Conservation (phyloP, 768 basidiomycete species). For the Lyophyllum atratum region DNA sequence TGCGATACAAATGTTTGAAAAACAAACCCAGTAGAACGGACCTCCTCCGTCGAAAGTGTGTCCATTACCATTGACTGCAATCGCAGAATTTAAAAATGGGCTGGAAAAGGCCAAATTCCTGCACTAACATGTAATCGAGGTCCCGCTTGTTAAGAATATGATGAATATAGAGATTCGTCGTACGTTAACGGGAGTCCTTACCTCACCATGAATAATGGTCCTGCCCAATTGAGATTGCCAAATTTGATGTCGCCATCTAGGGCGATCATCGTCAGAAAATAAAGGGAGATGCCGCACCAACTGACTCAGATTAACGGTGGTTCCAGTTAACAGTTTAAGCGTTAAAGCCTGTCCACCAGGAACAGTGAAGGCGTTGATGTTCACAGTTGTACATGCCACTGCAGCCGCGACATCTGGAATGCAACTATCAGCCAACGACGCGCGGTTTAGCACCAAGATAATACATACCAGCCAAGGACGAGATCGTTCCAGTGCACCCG, state of each 20-base stretch:
- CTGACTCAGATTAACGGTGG: slow-evolving; percentile 62
- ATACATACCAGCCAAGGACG: slow-evolving; percentile 41
- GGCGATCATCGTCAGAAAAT: not conserved
- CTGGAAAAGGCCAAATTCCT: not conserved
- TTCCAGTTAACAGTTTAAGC: slow-evolving; percentile 45
- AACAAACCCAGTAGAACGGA: slow-evolving; percentile 43
- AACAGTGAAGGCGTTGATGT: slow-evolving; percentile 58
- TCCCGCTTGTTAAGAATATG: slow-evolving; percentile 37
- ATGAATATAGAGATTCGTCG: not conserved
- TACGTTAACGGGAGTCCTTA: slow-evolving; percentile 20
- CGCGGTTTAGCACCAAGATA: not conserved
- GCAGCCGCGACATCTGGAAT: slow-evolving; percentile 48
- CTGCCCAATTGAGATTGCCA: slow-evolving; percentile 51
- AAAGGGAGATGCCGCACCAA: slow-evolving; percentile 1
- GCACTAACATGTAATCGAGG: slow-evolving; percentile 47
- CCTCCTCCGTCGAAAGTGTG: slow-evolving; percentile 45
- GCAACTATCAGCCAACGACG: not conserved
- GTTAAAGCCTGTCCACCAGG: slow-evolving; percentile 53
- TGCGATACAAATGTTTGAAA: not conserved
- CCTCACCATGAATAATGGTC: slow-evolving; percentile 56
- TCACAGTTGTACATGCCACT: slow-evolving; percentile 57
- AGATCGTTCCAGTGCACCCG: slow-evolving; percentile 55
- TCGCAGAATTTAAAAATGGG: not conserved
- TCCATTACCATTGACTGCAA: slow-evolving; percentile 41
- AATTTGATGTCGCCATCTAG: slow-evolving; percentile 61